phyloP scores from a whole-genome alignment of 179 eudicot species.

The Heliamphora pulchella region DNA sequence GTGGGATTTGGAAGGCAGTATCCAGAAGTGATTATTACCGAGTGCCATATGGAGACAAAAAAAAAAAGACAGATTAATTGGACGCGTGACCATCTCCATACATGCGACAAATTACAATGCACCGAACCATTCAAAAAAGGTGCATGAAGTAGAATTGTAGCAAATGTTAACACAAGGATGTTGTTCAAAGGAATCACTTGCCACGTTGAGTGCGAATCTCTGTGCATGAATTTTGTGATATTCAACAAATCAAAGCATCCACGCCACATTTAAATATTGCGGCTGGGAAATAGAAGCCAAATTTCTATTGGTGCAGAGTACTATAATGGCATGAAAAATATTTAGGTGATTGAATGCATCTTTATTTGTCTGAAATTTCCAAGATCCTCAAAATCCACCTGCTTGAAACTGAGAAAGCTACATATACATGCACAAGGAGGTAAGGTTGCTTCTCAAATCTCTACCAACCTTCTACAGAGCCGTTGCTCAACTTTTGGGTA shows the following conservation, averaged over 20 bases:
- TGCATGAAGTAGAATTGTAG: neutral
- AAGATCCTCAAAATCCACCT: neutral
- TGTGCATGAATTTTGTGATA: neutral
- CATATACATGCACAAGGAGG: neutral
- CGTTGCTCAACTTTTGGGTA: neutral
- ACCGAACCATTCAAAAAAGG: neutral
- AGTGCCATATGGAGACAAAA: neutral
- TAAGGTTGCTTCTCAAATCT: neutral
- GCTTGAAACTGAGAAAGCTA: neutral
- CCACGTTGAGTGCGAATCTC: neutral
- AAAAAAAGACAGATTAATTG: constrained; percentile 6
- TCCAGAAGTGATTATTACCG: neutral
- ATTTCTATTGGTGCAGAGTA: neutral
- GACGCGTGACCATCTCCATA: neutral
- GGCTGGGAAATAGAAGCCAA: neutral
- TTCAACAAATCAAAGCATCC: neutral
- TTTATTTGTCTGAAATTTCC: neutral
- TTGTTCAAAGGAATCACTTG: neutral
- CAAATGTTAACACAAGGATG: neutral
- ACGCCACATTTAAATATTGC: neutral
- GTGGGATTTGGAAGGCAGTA: neutral
- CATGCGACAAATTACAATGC: constrained; percentile 4
- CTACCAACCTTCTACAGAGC: neutral
- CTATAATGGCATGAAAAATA: neutral
- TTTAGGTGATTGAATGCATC: constrained; percentile 6